Evolutionary conservation across 2,329 filamentous ascomycete genomes (phyloP).

Genomic region (Aspergillus viridinutans): DNA sequence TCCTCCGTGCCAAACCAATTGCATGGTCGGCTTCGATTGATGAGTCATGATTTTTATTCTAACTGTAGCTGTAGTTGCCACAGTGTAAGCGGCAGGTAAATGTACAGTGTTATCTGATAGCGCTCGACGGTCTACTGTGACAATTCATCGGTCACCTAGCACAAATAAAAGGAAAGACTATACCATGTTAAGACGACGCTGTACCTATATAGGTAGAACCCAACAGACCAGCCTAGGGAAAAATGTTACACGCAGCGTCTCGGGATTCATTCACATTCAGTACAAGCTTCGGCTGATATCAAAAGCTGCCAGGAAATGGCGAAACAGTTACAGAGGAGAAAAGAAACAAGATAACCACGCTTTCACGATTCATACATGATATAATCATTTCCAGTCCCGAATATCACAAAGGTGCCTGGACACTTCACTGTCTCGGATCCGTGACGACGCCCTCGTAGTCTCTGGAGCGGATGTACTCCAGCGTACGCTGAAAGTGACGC

Average conservation of each 20-base stretch:
- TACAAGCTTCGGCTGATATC: background rate
- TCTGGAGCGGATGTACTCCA: constrained; percentile 87
- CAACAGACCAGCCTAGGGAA: constrained; percentile 5
- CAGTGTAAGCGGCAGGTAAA: too few relatives aligned
- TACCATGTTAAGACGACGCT: constrained; percentile 19
- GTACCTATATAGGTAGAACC: constrained; percentile 22
- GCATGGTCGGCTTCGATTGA: constrained; percentile 28
- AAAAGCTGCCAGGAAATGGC: background rate
- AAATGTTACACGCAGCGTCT: background rate
- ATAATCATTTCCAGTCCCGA: constrained; percentile 4
- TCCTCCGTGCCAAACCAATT: constrained; percentile 29
- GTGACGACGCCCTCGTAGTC: constrained; percentile 91
- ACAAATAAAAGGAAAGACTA: constrained; percentile 16
- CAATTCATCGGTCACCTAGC: background rate
- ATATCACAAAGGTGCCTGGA: background rate
- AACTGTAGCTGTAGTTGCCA: background rate
- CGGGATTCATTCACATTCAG: background rate
- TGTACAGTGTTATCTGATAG: background rate
- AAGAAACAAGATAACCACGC: constrained; percentile 12
- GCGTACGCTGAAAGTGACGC: constrained; percentile 88
- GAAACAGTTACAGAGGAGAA: constrained; percentile 2
- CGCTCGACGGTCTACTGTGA: constrained; percentile 3
- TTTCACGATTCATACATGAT: constrained; percentile 3
- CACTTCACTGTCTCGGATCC: constrained; percentile 48
- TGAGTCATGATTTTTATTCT: constrained; percentile 1